Percentiles rank a stretch among this genome's conserved stretches.
These are phyloP conservation scores for Ophiocordyceps australis DNA, from an alignment of 2,329 filamentous ascomycete species.

Conservation along the genomic window DNA sequence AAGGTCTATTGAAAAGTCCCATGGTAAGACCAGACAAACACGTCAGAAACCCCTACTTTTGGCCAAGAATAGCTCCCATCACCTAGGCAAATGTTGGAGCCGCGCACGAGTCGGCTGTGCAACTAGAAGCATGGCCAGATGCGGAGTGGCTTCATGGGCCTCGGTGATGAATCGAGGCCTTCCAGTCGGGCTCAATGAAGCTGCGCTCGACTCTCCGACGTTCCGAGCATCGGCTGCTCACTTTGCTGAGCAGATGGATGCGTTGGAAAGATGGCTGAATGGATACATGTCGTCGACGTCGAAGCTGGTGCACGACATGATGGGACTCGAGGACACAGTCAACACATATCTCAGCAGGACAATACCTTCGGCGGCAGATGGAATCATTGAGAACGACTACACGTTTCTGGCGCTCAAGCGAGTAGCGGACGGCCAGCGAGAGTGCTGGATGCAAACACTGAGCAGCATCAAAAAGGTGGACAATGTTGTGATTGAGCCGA, in stretches of 20 bases:
- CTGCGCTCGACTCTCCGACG: conserved; percentile 86
- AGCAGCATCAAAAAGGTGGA: conserved; percentile 64
- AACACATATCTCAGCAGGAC: conserved; percentile 60
- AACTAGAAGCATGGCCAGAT: no score
- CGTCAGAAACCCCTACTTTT: no score
- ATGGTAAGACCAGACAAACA: no score
- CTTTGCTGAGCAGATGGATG: conserved; percentile 82
- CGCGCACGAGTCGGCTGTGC: no score
- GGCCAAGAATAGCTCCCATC: no score
- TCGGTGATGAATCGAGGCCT: conserved; percentile 20
- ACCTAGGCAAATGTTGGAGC: no score
- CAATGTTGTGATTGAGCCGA: conserved; percentile 58
- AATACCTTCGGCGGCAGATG: conserved; percentile 63
- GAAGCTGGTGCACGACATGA: conserved; percentile 42
- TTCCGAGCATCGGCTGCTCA: conserved; percentile 78
- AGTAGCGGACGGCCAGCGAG: conserved; percentile 68
- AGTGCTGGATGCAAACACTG: conserved; percentile 70
- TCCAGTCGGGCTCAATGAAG: conserved; percentile 83
- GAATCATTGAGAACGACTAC: conserved; percentile 87
- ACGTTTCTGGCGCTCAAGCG: conserved; percentile 72
- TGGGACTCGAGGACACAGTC: conserved; percentile 61
- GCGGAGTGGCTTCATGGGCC: no score
- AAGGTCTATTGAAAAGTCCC: no score
- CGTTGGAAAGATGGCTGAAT: conserved; percentile 81
- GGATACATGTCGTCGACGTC: conserved; percentile 33